Evolutionary conservation across 306 rosid genomes (phyloP).

Genomic region (Begonia peltatifolia): DNA sequence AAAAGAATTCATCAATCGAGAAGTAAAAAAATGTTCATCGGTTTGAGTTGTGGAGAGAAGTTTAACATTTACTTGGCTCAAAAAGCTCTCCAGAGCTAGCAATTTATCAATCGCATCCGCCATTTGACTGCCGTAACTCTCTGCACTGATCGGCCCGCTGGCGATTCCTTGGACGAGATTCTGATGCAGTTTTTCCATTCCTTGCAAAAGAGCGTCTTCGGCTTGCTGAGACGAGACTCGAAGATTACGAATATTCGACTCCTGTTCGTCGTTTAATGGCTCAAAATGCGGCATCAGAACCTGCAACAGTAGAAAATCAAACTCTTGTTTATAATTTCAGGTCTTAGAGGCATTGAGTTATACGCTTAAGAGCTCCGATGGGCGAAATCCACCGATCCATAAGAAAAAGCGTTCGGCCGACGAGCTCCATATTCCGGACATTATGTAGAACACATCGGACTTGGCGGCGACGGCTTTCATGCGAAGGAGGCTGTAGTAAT

Average conservation of each 20-base stretch:
- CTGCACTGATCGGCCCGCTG: constrained; percentile 64
- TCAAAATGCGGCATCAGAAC: constrained; percentile 81
- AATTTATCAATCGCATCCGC: constrained; percentile 99
- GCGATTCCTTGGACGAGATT: constrained; percentile 76
- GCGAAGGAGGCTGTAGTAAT: constrained; percentile 42
- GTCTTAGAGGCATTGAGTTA: background rate
- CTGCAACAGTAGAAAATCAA: constrained; percentile 17
- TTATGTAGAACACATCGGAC: constrained; percentile 51
- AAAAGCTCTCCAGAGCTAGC: constrained; percentile 82
- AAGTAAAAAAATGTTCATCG: no score
- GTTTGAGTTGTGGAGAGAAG: background rate
- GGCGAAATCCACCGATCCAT: constrained; percentile 93
- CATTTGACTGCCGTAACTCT: constrained; percentile 98
- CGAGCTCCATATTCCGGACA: constrained; percentile 73
- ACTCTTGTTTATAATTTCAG: no score
- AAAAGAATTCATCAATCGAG: no score
- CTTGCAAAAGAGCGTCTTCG: constrained; percentile 97
- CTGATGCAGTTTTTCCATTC: constrained; percentile 96
- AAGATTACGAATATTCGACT: constrained; percentile 65
- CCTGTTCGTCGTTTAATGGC: constrained; percentile 92
- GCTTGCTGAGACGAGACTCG: constrained; percentile 97
- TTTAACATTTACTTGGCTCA: constrained; percentile 64
- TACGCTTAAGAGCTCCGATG: constrained; percentile 75
- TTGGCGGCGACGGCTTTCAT: constrained; percentile 66
- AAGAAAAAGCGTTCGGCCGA: constrained; percentile 60